Conservation (phyloP, 257 asterid species). For the Solanum commersonii region DNA sequence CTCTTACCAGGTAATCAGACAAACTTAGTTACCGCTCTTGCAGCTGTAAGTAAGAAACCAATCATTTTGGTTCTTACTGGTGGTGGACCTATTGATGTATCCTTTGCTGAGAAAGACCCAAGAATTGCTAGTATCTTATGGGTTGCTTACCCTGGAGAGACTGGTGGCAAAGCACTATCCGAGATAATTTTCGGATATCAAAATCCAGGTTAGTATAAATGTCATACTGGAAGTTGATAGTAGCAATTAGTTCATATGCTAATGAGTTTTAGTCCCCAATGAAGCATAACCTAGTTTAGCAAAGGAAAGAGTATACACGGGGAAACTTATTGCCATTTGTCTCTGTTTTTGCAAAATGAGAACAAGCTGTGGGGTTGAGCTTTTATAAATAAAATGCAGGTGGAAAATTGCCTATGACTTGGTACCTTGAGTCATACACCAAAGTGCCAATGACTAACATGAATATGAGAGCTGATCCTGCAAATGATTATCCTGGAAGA, state of each 20-base stretch:
- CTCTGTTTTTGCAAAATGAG: background rate
- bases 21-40: constrained; percentile 43
- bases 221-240: background rate
- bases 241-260: background rate
- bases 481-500: constrained; percentile 83
- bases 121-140: constrained; percentile 68
- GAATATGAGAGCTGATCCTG: constrained; percentile 85
- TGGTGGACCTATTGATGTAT: constrained; percentile 85
- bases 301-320: background rate
- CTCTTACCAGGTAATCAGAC: constrained; percentile 84
- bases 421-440: constrained; percentile 92
- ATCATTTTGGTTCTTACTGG: constrained; percentile 70
- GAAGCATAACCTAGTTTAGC: background rate
- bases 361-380: background rate
- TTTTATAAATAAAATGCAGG: constrained; percentile 30
- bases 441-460: constrained; percentile 70
- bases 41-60: constrained; percentile 56
- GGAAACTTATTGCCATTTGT: background rate
- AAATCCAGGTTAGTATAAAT: constrained; percentile 59
- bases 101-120: constrained; percentile 56
- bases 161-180: constrained; percentile 75
- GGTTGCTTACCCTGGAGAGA: constrained; percentile 98
- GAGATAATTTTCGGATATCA: constrained; percentile 71
- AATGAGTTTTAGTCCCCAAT: background rate
- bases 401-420: constrained; percentile 72